Base-by-base conservation (phyloP, 495 filamentous ascomycete genomes). In the Hypoxylon cercidicola region DNA sequence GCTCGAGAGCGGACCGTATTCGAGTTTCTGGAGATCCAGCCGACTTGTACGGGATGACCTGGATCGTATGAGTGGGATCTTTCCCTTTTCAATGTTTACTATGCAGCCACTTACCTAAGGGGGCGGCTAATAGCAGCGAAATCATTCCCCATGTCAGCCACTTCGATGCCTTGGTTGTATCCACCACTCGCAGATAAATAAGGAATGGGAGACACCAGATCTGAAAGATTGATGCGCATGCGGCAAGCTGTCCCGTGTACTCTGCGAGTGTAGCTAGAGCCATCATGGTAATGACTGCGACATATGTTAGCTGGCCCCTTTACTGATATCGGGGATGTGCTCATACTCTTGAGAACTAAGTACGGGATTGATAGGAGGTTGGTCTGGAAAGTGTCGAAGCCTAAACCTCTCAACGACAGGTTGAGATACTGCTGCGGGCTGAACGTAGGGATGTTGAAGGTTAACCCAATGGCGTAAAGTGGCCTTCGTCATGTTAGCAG, bases 381-480 rank as follows among this genome's bases (percentile, higher is more conserved):
- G 1, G 87, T 86, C 45, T 89, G 72, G 71, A 93, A 90, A 6
- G 88, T 90, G 48, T 80, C 77, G 74, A 91, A 93, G 2, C 88
- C 88, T 0, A 91, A 76, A 0, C 81, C 81, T 54, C 82, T 77
- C n/a, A 92, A 74, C 10, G 85, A 79, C 3, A 93, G 77, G 3
- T 87, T 91, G 25, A 93, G 80, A 59, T 93, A 93, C 28, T 76
- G 78, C 10, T 73, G 78, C 9, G 82, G 80, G 0, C 87, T 84
- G 0, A 81, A 77, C 25, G 78, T 79, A 0, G 89, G 88, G 20
- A 90, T 87, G 60, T 85, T 78, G 76, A 85, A 90, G 0, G 75
- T 77, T 1, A 93, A 55, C 5, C 89, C 90, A 5, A 93, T 69
- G 8, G 87, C 64, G 64, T 92, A 93, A 23, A 92, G 81, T 1